Base-by-base conservation (phyloP, 164 flowering plant species). In the Sedum album region DNA sequence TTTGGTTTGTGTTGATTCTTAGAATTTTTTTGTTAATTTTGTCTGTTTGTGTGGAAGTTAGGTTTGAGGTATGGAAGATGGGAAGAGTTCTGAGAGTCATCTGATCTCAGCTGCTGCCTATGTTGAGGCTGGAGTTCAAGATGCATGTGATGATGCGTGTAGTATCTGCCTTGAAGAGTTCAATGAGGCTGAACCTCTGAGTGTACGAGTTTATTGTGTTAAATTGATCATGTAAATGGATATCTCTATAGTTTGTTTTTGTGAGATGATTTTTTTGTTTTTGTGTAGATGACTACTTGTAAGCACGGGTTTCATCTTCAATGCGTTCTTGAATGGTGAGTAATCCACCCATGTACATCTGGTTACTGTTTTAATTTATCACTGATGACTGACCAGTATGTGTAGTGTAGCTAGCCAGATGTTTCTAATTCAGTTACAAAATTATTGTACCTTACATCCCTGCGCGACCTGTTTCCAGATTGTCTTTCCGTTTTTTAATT, bases 291-390 rank as follows among this genome's bases (percentile, higher is more conserved):
- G 74, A 94, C 98, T 44, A 75, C 76, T 69, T 94, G 98, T 83
- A 94, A 85, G 87, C 98, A 94, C 39, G 97, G 89, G 82, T 94
- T 87, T 73, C 98, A 94, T 81, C 98, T 94, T 48, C 98, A 94
- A 77, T 94, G 98, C 79, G 80, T 94, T 71, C 97, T 94, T 64
- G 98, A 94, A 79, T 85, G 95, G 94, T 93, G 83, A 57, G 33
- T 28, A 33, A 23, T 21, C 1, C 57, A n/a, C 57, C 6, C 21
- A 23, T 51, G 25, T n/a, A 23, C 57, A 20, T 21, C 21, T 25
- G 57, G 36, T 49, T 46, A n/a, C n/a, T 13, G 7, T 9, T 48
- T 13, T 67, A 10, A 28, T 20, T 66, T 8, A n/a, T n/a, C n/a
- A n/a, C n/a, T n/a, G n/a, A n/a, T n/a, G n/a, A n/a, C n/a, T n/a